Evolutionary conservation across 2,329 filamentous ascomycete genomes (phyloP).

Genomic region (Hypomyces rosellus): DNA sequence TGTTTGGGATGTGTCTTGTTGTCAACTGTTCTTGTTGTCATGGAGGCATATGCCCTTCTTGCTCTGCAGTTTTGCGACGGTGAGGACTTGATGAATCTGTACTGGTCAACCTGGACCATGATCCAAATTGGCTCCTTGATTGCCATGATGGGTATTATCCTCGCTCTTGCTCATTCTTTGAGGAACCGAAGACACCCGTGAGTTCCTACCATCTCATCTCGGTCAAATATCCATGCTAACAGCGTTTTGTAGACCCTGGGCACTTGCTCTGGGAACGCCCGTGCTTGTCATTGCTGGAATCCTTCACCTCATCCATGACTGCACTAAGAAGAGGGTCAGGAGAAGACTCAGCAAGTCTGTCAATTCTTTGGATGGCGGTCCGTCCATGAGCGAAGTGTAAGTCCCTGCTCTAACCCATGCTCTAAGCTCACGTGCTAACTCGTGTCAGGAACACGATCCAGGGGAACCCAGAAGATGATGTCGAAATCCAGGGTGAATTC

Average conservation of each 20-base stretch:
- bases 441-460: conserved; percentile 30
- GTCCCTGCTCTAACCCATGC: conserved; percentile 16
- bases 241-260: conserved; percentile 41
- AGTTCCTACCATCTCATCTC: conserved; percentile 18
- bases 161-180: conserved; percentile 46
- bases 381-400: conserved; percentile 40
- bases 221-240: not conserved
- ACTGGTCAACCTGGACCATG: conserved; percentile 58
- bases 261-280: conserved; percentile 52
- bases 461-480: conserved; percentile 27
- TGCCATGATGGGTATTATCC: conserved; percentile 50
- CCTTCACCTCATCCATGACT: conserved; percentile 41
- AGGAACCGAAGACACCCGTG: conserved; percentile 46
- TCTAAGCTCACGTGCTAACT: conserved; percentile 11
- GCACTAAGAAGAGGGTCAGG: conserved; percentile 30
- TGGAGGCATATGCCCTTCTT: conserved; percentile 49
- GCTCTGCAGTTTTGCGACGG: conserved; percentile 54
- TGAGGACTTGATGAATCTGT: conserved; percentile 53
- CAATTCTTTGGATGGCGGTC: conserved; percentile 20
- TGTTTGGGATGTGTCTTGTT: conserved; percentile 38
- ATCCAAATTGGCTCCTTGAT: conserved; percentile 53
- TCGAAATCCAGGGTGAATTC: conserved; percentile 29
- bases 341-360: conserved; percentile 21
- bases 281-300: conserved; percentile 53
- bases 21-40: conserved; percentile 39